These are phyloP conservation scores for Letharia lupina DNA, from an alignment of 495 filamentous ascomycete genomes.

Conservation along the genomic window DNA sequence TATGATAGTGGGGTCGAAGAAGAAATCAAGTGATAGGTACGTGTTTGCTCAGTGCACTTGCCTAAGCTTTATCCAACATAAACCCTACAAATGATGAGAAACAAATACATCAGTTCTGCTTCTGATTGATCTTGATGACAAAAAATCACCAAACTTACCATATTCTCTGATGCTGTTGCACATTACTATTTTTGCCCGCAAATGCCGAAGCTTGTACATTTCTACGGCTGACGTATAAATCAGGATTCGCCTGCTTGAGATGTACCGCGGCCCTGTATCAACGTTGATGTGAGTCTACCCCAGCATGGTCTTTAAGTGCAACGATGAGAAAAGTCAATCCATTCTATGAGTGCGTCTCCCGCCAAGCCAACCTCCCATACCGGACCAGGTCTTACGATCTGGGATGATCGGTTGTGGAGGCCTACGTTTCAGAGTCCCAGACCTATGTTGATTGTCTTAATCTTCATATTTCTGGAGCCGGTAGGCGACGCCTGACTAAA, in stretches of 20 bases:
- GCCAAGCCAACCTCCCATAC: slow-evolving; percentile 75
- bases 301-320: slow-evolving; percentile 21
- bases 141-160: slow-evolving; percentile 62
- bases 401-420: slow-evolving; percentile 91
- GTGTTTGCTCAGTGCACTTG: neutral
- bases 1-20: neutral
- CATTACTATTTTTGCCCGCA: slow-evolving; percentile 4
- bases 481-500: slow-evolving; percentile 54
- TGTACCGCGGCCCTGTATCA: slow-evolving; percentile 17
- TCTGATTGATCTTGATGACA: slow-evolving; percentile 77
- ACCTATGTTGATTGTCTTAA: slow-evolving; percentile 52
- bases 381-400: slow-evolving; percentile 48
- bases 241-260: neutral
- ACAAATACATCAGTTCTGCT: slow-evolving; percentile 83
- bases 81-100: slow-evolving; percentile 64
- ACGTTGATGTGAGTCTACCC: slow-evolving; percentile 6
- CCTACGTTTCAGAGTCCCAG: slow-evolving; percentile 43
- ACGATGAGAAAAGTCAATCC: slow-evolving; percentile 99
- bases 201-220: neutral
- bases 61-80: slow-evolving; percentile 13
- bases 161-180: slow-evolving; percentile 52
- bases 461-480: slow-evolving; percentile 37
- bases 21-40: neutral
- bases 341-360: slow-evolving; percentile 80
- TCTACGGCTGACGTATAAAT: neutral